Conservation (phyloP, 441 rosid species). For the Corymbia calophylla region DNA sequence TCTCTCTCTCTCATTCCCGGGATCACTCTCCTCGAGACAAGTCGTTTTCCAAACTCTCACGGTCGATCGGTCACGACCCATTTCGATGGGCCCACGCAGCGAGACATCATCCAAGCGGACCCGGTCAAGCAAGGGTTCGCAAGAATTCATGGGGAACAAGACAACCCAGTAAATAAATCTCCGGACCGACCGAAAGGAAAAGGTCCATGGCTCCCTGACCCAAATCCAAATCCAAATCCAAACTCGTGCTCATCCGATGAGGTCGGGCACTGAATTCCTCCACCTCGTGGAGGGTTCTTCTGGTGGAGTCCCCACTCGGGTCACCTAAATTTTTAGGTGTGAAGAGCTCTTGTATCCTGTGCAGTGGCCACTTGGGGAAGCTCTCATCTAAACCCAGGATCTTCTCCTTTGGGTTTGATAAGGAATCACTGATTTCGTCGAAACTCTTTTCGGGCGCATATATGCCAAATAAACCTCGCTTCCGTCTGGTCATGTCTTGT, state of each 20-base stretch:
- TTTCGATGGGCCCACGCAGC: not conserved
- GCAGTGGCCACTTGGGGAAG: not conserved
- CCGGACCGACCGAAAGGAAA: not conserved
- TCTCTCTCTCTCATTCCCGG: not conserved
- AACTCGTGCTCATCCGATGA: not conserved
- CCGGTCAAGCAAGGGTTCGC: not conserved
- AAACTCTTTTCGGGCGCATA: not conserved
- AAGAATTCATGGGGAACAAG: not conserved
- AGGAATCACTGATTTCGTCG: not conserved
- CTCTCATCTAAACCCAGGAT: not conserved
- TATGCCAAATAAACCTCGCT: not conserved
- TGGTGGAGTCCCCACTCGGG: not conserved
- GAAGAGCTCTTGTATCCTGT: not conserved
- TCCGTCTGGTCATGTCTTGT: not conserved
- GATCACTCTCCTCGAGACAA: not conserved
- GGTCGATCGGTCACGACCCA: not conserved
- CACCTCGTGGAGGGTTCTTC: not conserved
- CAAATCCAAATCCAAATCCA: not conserved
- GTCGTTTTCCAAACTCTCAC: not conserved
- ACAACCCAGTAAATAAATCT: not conserved
- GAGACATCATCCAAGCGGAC: not conserved
- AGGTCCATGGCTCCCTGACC: not conserved
- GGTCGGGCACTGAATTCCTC: conserved; percentile 2
- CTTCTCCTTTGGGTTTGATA: not conserved
- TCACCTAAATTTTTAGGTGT: not conserved